These are phyloP conservation scores for Fraxinus sp. DNA, from an alignment of 305 asterid genomes.

Conservation along the genomic window DNA sequence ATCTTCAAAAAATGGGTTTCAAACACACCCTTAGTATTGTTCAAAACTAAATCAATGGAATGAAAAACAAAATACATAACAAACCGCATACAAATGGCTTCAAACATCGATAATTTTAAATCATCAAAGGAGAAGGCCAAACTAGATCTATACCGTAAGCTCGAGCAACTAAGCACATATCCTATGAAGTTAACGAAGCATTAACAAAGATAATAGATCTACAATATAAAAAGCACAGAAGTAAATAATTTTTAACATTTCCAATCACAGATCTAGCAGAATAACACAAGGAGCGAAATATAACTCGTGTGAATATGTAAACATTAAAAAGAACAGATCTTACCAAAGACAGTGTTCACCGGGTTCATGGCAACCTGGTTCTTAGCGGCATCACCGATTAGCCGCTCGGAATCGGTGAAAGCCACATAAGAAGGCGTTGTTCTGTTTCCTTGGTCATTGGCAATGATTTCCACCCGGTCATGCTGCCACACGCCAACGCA, in stretches of 20 bases:
- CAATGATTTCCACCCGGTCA: constrained; percentile 5
- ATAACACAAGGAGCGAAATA: neutral
- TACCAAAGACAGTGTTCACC: neutral
- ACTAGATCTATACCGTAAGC: neutral
- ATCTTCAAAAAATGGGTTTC: too few species aligned
- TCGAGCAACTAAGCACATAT: neutral
- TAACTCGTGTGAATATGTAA: neutral
- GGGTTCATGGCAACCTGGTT: constrained; percentile 15
- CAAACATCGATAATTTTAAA: neutral
- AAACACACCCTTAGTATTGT: too few species aligned
- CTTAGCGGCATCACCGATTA: constrained; percentile 7
- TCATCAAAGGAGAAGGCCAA: neutral
- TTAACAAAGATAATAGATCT: neutral
- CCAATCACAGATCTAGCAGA: neutral
- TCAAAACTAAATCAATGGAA: neutral
- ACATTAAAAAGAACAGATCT: neutral
- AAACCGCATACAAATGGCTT: neutral
- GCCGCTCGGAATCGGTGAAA: constrained; percentile 5
- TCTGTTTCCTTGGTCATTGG: constrained; percentile 7
- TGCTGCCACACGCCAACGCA: constrained; percentile 13
- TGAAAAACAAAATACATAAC: neutral
- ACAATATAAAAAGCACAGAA: neutral
- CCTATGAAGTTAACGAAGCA: neutral
- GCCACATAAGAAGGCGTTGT: constrained; percentile 3
- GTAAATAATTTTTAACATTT: neutral